Evolutionary conservation across 148 eudicot species (phyloP).

Genomic region (Camellia japonica): DNA sequence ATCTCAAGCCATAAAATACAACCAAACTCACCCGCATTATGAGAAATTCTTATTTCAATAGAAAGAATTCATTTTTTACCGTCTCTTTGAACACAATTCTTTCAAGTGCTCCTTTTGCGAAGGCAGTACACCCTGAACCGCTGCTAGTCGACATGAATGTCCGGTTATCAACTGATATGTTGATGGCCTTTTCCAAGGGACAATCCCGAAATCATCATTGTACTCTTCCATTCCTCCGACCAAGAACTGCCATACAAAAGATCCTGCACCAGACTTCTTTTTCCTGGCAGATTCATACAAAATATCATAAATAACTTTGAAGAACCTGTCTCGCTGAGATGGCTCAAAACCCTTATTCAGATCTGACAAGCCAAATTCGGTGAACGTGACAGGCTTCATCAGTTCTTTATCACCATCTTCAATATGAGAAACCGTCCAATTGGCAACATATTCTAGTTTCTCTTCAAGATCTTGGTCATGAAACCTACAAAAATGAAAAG

Average conservation of each 20-base stretch:
- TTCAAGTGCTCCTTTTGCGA: conserved; percentile 41
- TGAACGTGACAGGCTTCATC: conserved; percentile 78
- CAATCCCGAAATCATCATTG: conserved; percentile 69
- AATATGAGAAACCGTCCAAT: conserved; percentile 80
- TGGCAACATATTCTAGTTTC: conserved; percentile 60
- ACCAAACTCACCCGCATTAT: neutral
- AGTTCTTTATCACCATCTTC: conserved; percentile 81
- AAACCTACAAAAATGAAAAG: conserved; percentile 41
- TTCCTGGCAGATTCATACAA: conserved; percentile 59
- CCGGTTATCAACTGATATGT: conserved; percentile 54
- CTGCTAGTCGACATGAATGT: conserved; percentile 75
- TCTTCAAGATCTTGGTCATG: conserved; percentile 51
- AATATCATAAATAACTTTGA: conserved; percentile 55
- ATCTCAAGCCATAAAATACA: neutral
- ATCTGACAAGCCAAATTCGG: conserved; percentile 82
- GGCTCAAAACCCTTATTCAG: conserved; percentile 55
- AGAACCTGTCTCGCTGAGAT: conserved; percentile 62
- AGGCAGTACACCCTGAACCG: conserved; percentile 33
- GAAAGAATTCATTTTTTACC: conserved; percentile 9
- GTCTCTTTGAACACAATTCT: conserved; percentile 36
- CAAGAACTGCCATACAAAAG: conserved; percentile 83
- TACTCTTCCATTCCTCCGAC: conserved; percentile 88
- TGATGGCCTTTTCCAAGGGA: conserved; percentile 70
- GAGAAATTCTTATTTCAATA: neutral
- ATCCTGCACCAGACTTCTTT: conserved; percentile 67